Conservation (phyloP, 495 filamentous ascomycete genomes). For the Hyaloscypha variabilis region DNA sequence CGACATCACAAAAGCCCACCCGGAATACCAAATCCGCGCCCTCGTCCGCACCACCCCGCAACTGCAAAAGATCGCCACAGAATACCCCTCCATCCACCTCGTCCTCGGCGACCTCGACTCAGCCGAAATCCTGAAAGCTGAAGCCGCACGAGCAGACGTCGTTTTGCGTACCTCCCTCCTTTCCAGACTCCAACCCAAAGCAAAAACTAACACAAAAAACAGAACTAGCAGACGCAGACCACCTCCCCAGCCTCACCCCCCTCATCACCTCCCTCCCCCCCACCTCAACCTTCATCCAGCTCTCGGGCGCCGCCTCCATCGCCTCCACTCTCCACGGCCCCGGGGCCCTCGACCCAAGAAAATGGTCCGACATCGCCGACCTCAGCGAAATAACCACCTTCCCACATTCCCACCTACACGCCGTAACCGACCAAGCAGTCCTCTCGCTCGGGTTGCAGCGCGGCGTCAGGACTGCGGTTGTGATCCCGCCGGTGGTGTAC, state of each 20-base stretch:
- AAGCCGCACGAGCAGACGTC: conserved; percentile 55
- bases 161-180: conserved; percentile 44
- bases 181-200: neutral
- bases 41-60: conserved; percentile 64
- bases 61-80: conserved; percentile 49
- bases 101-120: conserved; percentile 57
- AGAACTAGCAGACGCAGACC: conserved; percentile 32
- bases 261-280: conserved; percentile 21
- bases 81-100: conserved; percentile 47
- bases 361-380: conserved; percentile 33
- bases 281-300: conserved; percentile 27
- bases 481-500: conserved; percentile 29
- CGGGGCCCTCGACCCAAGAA: conserved; percentile 20
- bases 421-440: conserved; percentile 21
- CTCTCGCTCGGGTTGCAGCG: neutral
- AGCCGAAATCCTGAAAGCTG: conserved; percentile 43
- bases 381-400: conserved; percentile 26
- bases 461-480: conserved; percentile 26
- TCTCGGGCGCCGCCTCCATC: conserved; percentile 25
- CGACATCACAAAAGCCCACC: conserved; percentile 52
- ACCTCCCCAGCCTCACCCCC: conserved; percentile 19
- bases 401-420: conserved; percentile 23
- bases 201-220: neutral
- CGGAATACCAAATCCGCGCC: conserved; percentile 58
- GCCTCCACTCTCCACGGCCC: conserved; percentile 23